Evolutionary conservation across 1,284 basidiomycete genomes (phyloP).

Genomic region (Phaffia rhodozyma): DNA sequence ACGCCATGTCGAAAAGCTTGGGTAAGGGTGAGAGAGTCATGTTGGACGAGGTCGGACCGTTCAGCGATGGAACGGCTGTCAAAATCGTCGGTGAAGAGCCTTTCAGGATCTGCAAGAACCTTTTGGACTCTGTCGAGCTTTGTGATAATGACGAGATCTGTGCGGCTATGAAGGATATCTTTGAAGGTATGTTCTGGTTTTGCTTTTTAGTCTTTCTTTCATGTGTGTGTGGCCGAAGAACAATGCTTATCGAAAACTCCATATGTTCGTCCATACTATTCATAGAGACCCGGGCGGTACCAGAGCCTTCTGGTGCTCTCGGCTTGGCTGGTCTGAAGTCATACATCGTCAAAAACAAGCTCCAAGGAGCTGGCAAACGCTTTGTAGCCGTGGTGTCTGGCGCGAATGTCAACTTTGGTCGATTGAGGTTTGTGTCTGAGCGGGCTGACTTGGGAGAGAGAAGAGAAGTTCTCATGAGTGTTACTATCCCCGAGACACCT

Average conservation of each 20-base stretch:
- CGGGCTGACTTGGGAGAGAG: constrained; percentile 95
- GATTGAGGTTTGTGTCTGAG: constrained; percentile 91
- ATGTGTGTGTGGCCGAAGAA: no score
- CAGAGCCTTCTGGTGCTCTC: constrained; percentile 94
- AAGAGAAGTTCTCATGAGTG: constrained; percentile 80
- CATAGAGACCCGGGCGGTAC: constrained; percentile 80
- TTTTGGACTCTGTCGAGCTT: constrained; percentile 74
- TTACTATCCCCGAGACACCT: constrained; percentile 82
- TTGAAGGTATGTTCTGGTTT: constrained; percentile 57
- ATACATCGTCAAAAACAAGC: constrained; percentile 67
- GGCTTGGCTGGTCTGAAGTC: constrained; percentile 85
- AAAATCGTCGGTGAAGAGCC: constrained; percentile 89
- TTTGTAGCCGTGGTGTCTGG: constrained; percentile 89
- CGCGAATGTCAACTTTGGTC: constrained; percentile 98
- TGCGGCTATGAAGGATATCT: constrained; percentile 97
- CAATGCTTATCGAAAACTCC: no score
- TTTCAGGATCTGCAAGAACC: constrained; percentile 76
- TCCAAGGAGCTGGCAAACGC: constrained; percentile 68
- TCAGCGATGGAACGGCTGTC: constrained; percentile 99
- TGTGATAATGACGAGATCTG: constrained; percentile 95
- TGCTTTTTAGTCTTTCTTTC: neutral
- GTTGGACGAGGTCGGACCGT: constrained; percentile 83
- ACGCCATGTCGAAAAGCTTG: constrained; percentile 78
- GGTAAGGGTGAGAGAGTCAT: constrained; percentile 66
- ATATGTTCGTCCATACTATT: neutral